These are phyloP conservation scores for Rehmannia glutinosa DNA, from an alignment of 257 asterid species.

Conservation along the genomic window DNA sequence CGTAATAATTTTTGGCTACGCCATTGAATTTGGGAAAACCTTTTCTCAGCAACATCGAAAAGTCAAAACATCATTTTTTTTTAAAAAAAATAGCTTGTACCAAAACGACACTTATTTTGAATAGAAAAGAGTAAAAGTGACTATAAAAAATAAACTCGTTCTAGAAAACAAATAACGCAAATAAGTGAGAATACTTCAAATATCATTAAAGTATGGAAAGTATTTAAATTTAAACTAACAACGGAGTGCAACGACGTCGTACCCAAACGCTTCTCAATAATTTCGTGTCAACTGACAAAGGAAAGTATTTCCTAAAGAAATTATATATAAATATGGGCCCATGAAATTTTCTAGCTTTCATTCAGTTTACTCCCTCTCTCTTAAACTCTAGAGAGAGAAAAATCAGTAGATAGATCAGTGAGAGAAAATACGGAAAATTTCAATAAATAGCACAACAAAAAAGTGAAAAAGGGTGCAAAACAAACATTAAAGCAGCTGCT, in stretches of 20 bases:
- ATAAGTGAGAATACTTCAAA: not conserved
- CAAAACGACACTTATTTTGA: too few relatives aligned
- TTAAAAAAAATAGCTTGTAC: too few relatives aligned
- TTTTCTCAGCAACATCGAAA: too few relatives aligned
- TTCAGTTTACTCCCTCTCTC: conserved; percentile 27
- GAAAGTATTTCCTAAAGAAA: not conserved
- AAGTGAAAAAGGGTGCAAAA: conserved; percentile 14
- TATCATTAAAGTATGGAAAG: too few relatives aligned
- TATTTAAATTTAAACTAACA: not conserved
- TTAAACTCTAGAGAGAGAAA: conserved; percentile 39
- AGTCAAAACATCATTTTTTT: too few relatives aligned
- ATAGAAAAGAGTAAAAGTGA: too few relatives aligned
- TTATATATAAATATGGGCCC: conserved; percentile 11
- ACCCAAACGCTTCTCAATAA: not conserved
- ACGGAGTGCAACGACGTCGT: not conserved
- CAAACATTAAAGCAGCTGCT: not conserved
- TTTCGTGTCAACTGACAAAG: not conserved
- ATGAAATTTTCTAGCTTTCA: too few relatives aligned
- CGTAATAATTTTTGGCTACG: too few relatives aligned
- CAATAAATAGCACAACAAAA: conserved; percentile 23
- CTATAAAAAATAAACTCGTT: not conserved
- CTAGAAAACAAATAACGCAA: not conserved
- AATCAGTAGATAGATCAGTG: conserved; percentile 19
- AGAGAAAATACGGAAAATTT: conserved; percentile 20
- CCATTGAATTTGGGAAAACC: too few relatives aligned